Conservation (phyloP, 2,329 filamentous ascomycete species). For the Pseudogymnoascus sp. region DNA sequence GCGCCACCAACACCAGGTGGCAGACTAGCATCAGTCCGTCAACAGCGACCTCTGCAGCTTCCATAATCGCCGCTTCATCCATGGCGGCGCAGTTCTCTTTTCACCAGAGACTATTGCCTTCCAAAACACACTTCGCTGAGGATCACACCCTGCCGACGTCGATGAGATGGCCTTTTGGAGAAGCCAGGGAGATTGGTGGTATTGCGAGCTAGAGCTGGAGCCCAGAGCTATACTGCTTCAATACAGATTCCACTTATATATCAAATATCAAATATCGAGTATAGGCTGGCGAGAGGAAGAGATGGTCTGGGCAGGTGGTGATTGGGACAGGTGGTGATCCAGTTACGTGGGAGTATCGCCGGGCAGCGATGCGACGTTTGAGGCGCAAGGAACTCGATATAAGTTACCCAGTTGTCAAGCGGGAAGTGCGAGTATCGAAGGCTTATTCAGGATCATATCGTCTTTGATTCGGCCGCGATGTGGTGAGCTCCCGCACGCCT, state of each 20-base stretch:
- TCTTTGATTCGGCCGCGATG: not conserved
- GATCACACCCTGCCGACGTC: not conserved
- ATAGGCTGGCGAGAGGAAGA: not conserved
- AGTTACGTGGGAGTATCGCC: not conserved
- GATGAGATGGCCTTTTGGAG: not conserved
- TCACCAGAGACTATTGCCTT: not conserved
- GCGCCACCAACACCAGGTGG: constrained; percentile 4
- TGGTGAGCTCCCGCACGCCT: not conserved
- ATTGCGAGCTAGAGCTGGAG: not conserved
- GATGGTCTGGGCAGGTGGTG: not conserved
- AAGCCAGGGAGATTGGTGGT: not conserved
- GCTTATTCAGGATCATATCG: not conserved
- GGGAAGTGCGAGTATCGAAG: not conserved
- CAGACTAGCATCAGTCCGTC: not conserved
- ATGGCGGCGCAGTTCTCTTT: not conserved
- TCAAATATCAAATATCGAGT: not conserved
- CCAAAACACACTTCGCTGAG: not conserved
- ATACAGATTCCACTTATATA: not conserved
- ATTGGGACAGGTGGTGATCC: not conserved
- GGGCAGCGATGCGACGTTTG: not conserved
- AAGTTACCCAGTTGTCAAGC: not conserved
- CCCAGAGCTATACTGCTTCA: not conserved
- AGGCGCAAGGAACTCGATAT: not conserved
- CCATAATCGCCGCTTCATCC: constrained; percentile 4
- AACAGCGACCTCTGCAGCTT: constrained; percentile 1